A percentile compares a stretch with the other conserved stretches of the same genome.
Evolutionary conservation across 1,139 yeast genomes (phyloP).

Genomic region (Kodamaea anthophila): DNA sequence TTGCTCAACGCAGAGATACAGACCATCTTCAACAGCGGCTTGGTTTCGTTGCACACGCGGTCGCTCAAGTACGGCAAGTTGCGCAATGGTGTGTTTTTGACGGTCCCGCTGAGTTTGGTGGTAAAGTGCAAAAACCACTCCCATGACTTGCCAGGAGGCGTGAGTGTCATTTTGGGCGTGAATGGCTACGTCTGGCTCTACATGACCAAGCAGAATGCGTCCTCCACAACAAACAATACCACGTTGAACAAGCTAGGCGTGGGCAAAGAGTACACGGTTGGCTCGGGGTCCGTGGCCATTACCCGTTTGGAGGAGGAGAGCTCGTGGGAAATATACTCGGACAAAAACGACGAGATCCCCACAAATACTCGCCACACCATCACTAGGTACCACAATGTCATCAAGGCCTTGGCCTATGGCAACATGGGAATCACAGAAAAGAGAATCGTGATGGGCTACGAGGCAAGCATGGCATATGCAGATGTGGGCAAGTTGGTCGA

Average conservation of each 20-base stretch:
- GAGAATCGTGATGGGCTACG: conserved; percentile 76
- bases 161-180: conserved; percentile 84
- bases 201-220: conserved; percentile 45
- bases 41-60: conserved; percentile 91
- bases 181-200: conserved; percentile 93
- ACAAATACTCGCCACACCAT: conserved; percentile 63
- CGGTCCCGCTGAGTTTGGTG: conserved; percentile 76
- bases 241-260: conserved; percentile 31
- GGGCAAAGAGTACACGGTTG: conserved; percentile 46
- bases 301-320: conserved; percentile 91
- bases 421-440: conserved; percentile 85
- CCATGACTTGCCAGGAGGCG: conserved; percentile 83
- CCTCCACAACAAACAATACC: conserved; percentile 10
- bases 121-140: conserved; percentile 84
- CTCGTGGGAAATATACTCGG: conserved; percentile 93
- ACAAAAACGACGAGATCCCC: conserved; percentile 71
- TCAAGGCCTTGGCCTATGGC: conserved; percentile 71
- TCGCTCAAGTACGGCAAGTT: conserved; percentile 92
- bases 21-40: conserved; percentile 80
- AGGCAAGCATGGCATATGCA: conserved; percentile 76
- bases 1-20: conserved; percentile 94
- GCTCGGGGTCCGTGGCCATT: conserved; percentile 60
- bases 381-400: conserved; percentile 77
- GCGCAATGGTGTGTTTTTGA: conserved; percentile 79
- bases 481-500: conserved; percentile 71